Evolutionary conservation across 2,329 filamentous ascomycete genomes (phyloP).

Genomic region (Trichoderma semiorbis): DNA sequence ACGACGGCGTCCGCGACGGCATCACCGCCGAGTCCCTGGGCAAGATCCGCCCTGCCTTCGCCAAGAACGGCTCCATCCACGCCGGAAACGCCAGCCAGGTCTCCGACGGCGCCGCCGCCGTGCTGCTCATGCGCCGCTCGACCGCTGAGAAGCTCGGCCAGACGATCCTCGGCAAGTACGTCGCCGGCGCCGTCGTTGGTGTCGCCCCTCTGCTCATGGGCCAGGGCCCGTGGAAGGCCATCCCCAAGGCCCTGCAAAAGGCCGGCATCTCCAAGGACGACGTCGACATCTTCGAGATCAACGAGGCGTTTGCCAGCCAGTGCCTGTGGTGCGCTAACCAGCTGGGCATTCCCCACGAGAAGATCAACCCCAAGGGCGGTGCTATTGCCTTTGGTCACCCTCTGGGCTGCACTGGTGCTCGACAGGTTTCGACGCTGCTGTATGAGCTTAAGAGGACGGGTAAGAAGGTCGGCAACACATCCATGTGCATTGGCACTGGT

Average conservation of each 20-base stretch:
- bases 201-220: conserved; percentile 95
- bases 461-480: conserved; percentile 84
- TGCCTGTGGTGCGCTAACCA: conserved; percentile 91
- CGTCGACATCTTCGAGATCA: conserved; percentile 97
- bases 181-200: conserved; percentile 78
- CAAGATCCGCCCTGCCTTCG: conserved; percentile 89
- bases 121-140: conserved; percentile 91
- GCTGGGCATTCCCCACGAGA: conserved; percentile 74
- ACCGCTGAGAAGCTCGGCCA: conserved; percentile 87
- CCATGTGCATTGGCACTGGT: conserved; percentile 94
- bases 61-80: conserved; percentile 90
- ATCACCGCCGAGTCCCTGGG: conserved; percentile 84
- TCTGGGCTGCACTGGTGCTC: conserved; percentile 86
- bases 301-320: conserved; percentile 96
- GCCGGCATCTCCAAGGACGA: conserved; percentile 84
- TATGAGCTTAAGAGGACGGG: conserved; percentile 84
- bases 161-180: conserved; percentile 87
- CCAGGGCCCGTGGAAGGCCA: conserved; percentile 90
- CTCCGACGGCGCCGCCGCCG: conserved; percentile 90
- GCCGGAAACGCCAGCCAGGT: conserved; percentile 95
- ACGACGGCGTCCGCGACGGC: conserved; percentile 82
- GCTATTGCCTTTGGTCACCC: conserved; percentile 96
- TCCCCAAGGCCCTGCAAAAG: conserved; percentile 85
- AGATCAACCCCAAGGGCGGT: conserved; percentile 96
- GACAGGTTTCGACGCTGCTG: conserved; percentile 88